phyloP scores from a whole-genome alignment of 2,329 filamentous ascomycete genomes.

The Hypoxylon sp. region DNA sequence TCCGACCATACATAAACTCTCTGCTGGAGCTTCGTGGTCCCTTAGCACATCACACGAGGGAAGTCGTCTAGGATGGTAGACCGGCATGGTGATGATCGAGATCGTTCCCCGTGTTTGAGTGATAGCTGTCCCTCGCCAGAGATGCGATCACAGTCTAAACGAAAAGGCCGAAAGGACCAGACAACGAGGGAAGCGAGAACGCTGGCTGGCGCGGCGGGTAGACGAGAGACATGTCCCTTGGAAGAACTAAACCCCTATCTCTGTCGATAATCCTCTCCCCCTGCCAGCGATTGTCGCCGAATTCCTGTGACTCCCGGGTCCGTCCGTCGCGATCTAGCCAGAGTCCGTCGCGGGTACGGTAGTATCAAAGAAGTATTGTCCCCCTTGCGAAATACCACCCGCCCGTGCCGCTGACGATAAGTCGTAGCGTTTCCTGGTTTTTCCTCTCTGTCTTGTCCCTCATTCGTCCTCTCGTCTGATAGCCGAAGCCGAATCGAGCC shows the following conservation, averaged over 20 bases:
- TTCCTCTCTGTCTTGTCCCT: not conserved
- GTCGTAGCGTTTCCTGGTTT: not conserved
- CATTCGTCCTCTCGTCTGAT: too few species aligned
- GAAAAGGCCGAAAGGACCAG: not conserved
- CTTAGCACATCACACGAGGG: not conserved
- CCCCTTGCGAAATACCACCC: not conserved
- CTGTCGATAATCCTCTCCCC: not conserved
- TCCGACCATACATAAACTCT: not conserved
- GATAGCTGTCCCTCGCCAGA: too few species aligned
- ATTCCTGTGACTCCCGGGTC: not conserved
- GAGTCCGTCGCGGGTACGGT: not conserved
- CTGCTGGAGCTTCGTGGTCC: not conserved
- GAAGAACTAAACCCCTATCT: not conserved
- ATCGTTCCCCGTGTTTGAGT: too few species aligned
- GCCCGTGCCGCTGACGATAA: not conserved
- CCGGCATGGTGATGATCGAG: too few species aligned
- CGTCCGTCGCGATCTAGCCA: not conserved
- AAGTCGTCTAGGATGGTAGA: too few species aligned
- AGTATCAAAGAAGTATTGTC: not conserved
- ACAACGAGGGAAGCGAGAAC: not conserved
- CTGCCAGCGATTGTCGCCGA: not conserved
- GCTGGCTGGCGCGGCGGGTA: too few species aligned
- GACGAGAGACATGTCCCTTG: too few species aligned
- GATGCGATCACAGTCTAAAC: too few species aligned
- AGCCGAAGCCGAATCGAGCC: not conserved